phyloP scores from a whole-genome alignment of 2,329 filamentous ascomycete genomes.

The Aspergillus felis region DNA sequence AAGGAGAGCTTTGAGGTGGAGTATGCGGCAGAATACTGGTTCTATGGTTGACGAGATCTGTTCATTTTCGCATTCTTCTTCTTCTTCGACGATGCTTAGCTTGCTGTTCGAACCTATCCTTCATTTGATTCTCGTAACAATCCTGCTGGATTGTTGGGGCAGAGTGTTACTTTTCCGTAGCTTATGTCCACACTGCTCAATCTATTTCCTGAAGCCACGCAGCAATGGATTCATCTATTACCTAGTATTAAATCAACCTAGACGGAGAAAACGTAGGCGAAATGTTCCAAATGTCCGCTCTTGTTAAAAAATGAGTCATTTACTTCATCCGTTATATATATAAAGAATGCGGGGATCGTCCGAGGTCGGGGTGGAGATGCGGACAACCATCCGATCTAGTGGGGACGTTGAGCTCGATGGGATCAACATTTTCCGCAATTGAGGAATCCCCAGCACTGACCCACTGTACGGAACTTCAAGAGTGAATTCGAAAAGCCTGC shows the following conservation, averaged over 20 bases:
- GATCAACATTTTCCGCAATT: neutral
- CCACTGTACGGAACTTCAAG: neutral
- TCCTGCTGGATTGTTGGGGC: neutral
- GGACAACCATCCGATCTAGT: neutral
- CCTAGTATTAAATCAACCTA: neutral
- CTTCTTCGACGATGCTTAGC: neutral
- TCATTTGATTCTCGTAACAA: neutral
- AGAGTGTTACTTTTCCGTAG: neutral
- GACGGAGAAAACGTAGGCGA: neutral
- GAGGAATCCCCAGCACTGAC: neutral
- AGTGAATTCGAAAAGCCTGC: neutral
- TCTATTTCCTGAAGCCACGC: neutral
- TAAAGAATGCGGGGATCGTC: neutral
- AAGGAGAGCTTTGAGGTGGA: slow-evolving; percentile 29
- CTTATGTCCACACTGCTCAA: neutral
- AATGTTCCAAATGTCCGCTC: neutral
- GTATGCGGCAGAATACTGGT: slow-evolving; percentile 44
- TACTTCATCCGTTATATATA: neutral
- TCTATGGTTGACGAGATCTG: slow-evolving; percentile 29
- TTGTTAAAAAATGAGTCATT: neutral
- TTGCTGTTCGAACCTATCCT: neutral
- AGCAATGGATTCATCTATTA: neutral
- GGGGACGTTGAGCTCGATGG: neutral
- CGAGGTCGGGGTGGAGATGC: neutral
- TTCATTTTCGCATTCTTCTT: neutral